phyloP scores from a whole-genome alignment of 139 green algal species.

The Edaphochlamys debaryana region DNA sequence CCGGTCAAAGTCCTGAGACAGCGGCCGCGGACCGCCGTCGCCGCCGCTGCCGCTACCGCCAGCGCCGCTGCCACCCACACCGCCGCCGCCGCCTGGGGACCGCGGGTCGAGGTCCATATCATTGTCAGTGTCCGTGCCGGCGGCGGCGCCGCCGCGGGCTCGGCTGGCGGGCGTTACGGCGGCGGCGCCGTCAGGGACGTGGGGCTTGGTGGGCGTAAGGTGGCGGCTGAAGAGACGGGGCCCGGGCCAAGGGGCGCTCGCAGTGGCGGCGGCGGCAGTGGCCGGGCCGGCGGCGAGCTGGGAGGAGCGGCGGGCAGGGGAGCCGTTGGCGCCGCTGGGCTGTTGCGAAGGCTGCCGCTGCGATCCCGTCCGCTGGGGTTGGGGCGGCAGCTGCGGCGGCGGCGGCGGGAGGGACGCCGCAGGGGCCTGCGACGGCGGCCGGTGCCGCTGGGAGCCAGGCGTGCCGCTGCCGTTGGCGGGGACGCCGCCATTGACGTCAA shows the following conservation, averaged over 20 bases:
- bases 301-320: not conserved
- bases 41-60: not conserved
- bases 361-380: too few relatives aligned
- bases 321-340: too few relatives aligned
- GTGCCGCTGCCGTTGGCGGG: too few relatives aligned
- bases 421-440: too few relatives aligned
- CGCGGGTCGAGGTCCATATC: not conserved
- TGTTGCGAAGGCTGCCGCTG: not conserved
- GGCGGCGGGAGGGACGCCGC: too few relatives aligned
- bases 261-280: not conserved
- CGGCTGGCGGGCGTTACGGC: not conserved
- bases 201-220: slow-evolving; percentile 1
- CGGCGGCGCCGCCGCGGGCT: too few relatives aligned
- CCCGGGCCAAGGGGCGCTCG: not conserved
- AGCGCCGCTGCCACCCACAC: not conserved
- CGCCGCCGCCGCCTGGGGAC: too few relatives aligned
- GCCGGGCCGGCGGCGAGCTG: not conserved
- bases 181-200: too few relatives aligned
- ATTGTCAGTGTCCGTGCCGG: not conserved
- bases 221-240: slow-evolving; percentile 11
- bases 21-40: not conserved
- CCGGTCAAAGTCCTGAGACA: not conserved
- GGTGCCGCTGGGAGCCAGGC: not conserved
- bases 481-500: not conserved
- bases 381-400: too few relatives aligned